Base-by-base conservation (phyloP, 1,284 basidiomycete genomes). In the Marasmius tenuissimus region DNA sequence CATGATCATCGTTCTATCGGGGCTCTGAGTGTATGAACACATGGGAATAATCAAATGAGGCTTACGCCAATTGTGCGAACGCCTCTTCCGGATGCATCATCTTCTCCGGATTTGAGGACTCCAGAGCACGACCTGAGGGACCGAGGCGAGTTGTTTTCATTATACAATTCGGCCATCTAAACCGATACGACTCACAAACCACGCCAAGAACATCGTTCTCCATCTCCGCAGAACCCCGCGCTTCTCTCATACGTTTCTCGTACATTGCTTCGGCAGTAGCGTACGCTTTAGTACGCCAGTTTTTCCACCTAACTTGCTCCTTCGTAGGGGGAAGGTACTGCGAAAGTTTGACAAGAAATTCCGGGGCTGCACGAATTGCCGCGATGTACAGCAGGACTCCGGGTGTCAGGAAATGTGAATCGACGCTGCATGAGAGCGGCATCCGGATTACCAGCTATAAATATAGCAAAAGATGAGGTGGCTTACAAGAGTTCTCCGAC, bases 401-500 rank as follows among this genome's bases (percentile, higher is more conserved):
- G 18, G 48, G 48, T 18, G 48, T 49, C 18, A 27, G 48, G 18
- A n/a, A 27, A n/a, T n/a, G 18, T n/a, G 48, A 20, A 27, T 49
- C 48, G 48, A 49, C 48, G 18, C 48, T 49, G 57, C 10, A 27
- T 27, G 4, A 4, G 27, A 70, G 16, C 0, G 70, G 65, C 33
- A 52, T 70, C 70, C 60, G 59, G 16, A 63, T 42, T n/a, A 68
- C 65, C 35, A 61, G 35, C 18, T 63, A 62, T 33, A 54, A 14
- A 14, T 49, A 20, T 22, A 16, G 57, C n/a, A 18, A 37, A 27
- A 11, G 35, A 40, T 8, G 10, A 37, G 2, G 35, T 59, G n/a
- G 63, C 73, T 55, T 57, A 75, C 73, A 74, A 72, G 33, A 75
- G 58, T 57, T 72, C 68, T 14, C 69, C 61, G 40, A 72, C 71